A percentile compares a stretch with the other conserved stretches of the same genome.
phyloP scores from a whole-genome alignment of 2,329 filamentous ascomycete genomes.

The Xenoacremonium recifei region DNA sequence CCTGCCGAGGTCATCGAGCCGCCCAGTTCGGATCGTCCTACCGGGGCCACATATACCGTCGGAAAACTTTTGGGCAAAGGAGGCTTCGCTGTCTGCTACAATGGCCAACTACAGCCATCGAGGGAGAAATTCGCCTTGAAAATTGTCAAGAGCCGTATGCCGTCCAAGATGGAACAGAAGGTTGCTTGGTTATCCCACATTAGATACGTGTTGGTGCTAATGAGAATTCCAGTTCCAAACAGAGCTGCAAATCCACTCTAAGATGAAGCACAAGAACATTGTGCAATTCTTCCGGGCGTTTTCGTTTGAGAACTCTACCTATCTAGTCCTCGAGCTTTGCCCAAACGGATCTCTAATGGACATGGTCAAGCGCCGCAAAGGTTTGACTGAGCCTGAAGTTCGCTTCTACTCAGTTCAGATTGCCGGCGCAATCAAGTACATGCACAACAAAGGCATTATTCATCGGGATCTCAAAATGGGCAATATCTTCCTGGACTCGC shows the following conservation, averaged over 20 bases:
- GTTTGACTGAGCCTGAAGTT: constrained; percentile 89
- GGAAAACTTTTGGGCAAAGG: constrained; percentile 76
- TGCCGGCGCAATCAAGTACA: constrained; percentile 95
- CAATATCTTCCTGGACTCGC: constrained; percentile 89
- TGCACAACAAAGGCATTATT: constrained; percentile 93
- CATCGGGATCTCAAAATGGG: constrained; percentile 98
- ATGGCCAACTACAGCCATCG: constrained; percentile 64
- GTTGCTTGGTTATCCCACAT: constrained; percentile 39
- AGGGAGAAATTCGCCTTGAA: constrained; percentile 73
- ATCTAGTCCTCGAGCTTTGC: constrained; percentile 91
- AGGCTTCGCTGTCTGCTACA: constrained; percentile 80
- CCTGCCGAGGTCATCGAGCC: constrained; percentile 59
- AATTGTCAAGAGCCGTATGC: constrained; percentile 82
- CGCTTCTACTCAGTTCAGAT: constrained; percentile 93
- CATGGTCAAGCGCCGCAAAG: constrained; percentile 91
- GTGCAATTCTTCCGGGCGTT: constrained; percentile 95
- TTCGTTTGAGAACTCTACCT: constrained; percentile 83
- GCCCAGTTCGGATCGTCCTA: constrained; percentile 64
- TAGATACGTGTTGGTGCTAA: constrained; percentile 11
- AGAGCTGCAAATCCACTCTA: constrained; percentile 96
- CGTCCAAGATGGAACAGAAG: constrained; percentile 81
- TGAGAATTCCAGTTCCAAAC: constrained; percentile 57
- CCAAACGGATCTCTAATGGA: constrained; percentile 96
- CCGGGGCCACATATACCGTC: constrained; percentile 71
- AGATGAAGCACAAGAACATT: constrained; percentile 93